Base-by-base conservation (phyloP, 768 basidiomycete species). In the Trametes sanguinea region DNA sequence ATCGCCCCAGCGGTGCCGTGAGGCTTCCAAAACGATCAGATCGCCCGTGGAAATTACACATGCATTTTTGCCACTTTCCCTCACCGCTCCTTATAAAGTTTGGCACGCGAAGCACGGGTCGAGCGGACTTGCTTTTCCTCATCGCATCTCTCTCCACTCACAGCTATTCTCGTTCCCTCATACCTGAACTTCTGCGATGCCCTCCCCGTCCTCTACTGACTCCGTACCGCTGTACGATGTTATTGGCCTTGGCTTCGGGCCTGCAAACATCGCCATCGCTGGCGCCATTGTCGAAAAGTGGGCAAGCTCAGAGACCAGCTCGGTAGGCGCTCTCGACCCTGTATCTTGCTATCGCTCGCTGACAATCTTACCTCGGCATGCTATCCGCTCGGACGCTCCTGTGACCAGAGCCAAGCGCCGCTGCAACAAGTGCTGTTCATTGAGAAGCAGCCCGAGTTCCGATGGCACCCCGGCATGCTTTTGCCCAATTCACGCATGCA, bases 391-490 rank as follows among this genome's bases (percentile, higher is more conserved):
- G 13, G 7, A 17, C 32, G 39, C 27, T 42, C 59, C 11, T 40
- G 57, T 60, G 53, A 65, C 33, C 60, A 65, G 59, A 45, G 35
- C 44, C 55, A 58, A 37, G 55, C 52, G 53, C 55, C 68, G 37
- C 76, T 60, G 64, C 69, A 68, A 68, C 76, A 67, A 27, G 66
- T 74, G 10, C 73, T 80, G 52, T 84, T 83, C 71, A 74, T 84
- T 43, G 83, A 84, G 70, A 80, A 75, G 66, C 76, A 83, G 40
- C 65, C 72, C 1, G 67, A 72, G 56, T 84, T 84, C 67, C 74
- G 73, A 56, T 84, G 83, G 83, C 83, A 85, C 67, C 82, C 82
- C 27, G 82, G 80, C 11, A 83, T 84, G 82, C 76, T 83, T 48
- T 71, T 84, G 6, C 80, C 81, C 40, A 81, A 78, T 30, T 77